phyloP scores from a whole-genome alignment of 768 basidiomycete species.

The Mycena maculata region DNA sequence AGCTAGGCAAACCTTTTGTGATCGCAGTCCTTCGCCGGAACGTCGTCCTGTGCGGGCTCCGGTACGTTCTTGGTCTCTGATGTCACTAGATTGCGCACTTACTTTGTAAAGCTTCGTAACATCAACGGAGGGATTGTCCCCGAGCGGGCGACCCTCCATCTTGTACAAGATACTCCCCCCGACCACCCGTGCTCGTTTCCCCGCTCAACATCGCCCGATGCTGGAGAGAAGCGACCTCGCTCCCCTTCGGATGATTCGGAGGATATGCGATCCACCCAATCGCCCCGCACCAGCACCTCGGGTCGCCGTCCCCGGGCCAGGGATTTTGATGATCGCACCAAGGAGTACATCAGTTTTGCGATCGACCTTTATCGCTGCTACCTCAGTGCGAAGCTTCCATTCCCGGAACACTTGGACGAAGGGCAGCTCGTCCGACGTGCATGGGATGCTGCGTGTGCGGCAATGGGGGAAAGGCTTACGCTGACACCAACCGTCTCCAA shows the following conservation, averaged over 20 bases:
- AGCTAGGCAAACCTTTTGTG: too few species aligned
- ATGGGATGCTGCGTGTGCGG: slow-evolving; percentile 30
- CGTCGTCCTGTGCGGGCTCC: background rate
- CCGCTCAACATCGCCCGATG: background rate
- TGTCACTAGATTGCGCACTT: too few species aligned
- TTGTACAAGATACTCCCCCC: too few species aligned
- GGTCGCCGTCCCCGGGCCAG: slow-evolving; percentile 22
- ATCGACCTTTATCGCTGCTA: slow-evolving; percentile 30
- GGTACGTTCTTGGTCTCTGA: too few species aligned
- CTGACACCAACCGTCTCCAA: slow-evolving; percentile 33
- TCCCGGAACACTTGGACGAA: slow-evolving; percentile 35
- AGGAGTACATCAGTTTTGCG: slow-evolving; percentile 38
- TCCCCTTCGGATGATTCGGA: slow-evolving; percentile 19
- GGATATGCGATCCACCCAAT: slow-evolving; percentile 2
- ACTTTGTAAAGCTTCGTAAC: too few species aligned
- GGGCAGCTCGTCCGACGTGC: slow-evolving; percentile 21
- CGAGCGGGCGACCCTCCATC: too few species aligned
- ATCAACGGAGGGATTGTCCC: too few species aligned
- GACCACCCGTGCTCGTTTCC: too few species aligned
- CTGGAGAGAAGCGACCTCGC: slow-evolving; percentile 18
- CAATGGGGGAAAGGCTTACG: slow-evolving; percentile 16
- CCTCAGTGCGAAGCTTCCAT: slow-evolving; percentile 35
- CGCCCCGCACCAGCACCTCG: background rate
- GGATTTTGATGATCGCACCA: slow-evolving; percentile 32
- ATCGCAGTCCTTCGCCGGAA: background rate